Percentiles rank a stretch among this genome's conserved stretches.
phyloP scores from a whole-genome alignment of 2,329 filamentous ascomycete genomes.

The Ciborinia camelliae region DNA sequence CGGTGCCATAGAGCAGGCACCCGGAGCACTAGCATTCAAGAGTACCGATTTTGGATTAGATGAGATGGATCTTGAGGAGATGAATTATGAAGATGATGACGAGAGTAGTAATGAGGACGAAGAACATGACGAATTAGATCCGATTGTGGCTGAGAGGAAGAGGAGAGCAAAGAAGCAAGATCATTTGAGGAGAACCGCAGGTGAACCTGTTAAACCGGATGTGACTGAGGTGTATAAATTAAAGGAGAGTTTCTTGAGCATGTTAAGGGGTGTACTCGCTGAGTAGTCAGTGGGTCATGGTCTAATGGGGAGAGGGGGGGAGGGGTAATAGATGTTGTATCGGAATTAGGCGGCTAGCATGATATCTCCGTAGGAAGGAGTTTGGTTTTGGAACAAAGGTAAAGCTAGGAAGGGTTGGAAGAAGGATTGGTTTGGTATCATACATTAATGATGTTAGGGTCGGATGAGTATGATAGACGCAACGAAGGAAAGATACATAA shows the following conservation, averaged over 20 bases:
- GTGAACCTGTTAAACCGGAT: constrained; percentile 77
- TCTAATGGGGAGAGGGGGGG: too few species aligned
- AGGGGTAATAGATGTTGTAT: not conserved
- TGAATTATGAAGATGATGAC: constrained; percentile 71
- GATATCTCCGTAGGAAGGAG: not conserved
- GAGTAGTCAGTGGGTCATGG: constrained; percentile 49
- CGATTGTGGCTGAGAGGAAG: constrained; percentile 81
- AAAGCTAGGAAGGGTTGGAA: not conserved
- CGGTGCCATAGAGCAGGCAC: constrained; percentile 45
- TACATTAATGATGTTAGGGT: not conserved
- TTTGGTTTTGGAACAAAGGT: not conserved
- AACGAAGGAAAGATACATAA: not conserved
- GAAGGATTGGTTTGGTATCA: not conserved
- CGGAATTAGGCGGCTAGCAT: too few species aligned
- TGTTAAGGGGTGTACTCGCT: constrained; percentile 78
- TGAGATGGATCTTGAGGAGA: constrained; percentile 79
- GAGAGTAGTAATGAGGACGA: constrained; percentile 62
- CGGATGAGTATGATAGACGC: not conserved
- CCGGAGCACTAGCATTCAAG: constrained; percentile 61
- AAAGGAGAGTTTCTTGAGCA: constrained; percentile 72
- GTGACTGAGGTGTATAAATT: constrained; percentile 79
- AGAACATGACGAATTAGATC: constrained; percentile 75
- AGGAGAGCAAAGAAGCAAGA: constrained; percentile 75
- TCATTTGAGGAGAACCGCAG: constrained; percentile 72
- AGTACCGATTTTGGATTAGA: constrained; percentile 88